Evolutionary conservation across 2,329 filamentous ascomycete species (phyloP).

Genomic region (Pseudocercospora vitis): DNA sequence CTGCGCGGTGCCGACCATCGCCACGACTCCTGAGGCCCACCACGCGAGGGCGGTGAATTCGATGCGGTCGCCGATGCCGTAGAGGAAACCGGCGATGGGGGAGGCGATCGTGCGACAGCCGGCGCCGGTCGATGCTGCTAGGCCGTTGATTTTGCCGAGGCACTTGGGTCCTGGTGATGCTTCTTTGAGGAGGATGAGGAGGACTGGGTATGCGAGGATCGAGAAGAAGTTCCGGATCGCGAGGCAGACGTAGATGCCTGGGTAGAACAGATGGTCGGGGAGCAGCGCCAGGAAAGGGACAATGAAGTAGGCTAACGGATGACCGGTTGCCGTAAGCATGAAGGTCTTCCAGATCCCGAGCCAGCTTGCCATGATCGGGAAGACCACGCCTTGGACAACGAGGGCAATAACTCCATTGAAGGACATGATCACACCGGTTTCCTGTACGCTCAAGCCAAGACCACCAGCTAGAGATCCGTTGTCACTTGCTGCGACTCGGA

Average conservation of each 20-base stretch:
- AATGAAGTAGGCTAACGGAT: constrained; percentile 67
- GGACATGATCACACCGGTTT: constrained; percentile 68
- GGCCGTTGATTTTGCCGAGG: constrained; percentile 69
- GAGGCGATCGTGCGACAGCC: constrained; percentile 69
- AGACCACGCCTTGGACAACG: constrained; percentile 70
- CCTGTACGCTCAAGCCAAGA: constrained; percentile 63
- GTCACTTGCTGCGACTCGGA: constrained; percentile 26
- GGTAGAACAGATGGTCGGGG: constrained; percentile 54
- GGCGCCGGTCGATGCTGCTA: constrained; percentile 71
- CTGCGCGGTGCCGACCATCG: constrained; percentile 57
- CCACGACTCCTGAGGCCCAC: constrained; percentile 60
- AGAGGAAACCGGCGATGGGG: constrained; percentile 66
- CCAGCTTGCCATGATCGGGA: constrained; percentile 62
- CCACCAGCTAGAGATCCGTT: constrained; percentile 55
- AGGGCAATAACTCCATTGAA: constrained; percentile 71
- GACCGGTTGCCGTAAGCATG: constrained; percentile 62
- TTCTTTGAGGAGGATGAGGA: constrained; percentile 72
- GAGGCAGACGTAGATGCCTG: constrained; percentile 66
- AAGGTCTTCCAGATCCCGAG: constrained; percentile 69
- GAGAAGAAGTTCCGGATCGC: constrained; percentile 66
- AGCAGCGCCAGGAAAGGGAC: constrained; percentile 67
- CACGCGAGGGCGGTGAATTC: constrained; percentile 62
- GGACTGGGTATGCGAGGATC: constrained; percentile 67
- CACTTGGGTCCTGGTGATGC: constrained; percentile 62
- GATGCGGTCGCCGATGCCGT: constrained; percentile 59